Base-by-base conservation (phyloP, 768 basidiomycete species). In the Pleurotus eryngii region DNA sequence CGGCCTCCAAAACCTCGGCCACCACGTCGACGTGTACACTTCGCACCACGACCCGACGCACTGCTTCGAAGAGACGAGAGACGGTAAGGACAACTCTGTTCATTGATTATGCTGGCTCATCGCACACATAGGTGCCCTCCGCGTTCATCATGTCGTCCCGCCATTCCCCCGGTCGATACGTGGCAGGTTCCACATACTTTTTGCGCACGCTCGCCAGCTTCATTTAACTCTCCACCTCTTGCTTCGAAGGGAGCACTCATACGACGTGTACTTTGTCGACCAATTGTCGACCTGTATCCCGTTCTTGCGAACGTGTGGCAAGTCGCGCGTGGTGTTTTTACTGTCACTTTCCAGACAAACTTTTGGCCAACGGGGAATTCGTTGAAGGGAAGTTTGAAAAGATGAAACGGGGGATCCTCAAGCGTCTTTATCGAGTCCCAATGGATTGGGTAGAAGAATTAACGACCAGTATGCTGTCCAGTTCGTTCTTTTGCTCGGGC, bases 321-420 rank as follows among this genome's bases (percentile, higher is more conserved):
- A 76, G 18, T 91, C 83, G 17, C 85, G 92, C 2, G 90, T 96
- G 27, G 87, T 98, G 17, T 98, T 98, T 98, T 72, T 98, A 99
- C 69, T 96, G 94, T 63, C 97, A 98, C 69, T 98, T 99, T 63
- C 97, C 96, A 0, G 96, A 99, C 74, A 96, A 96, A 70, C 77
- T 98, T 0, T 80, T 98, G 24, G 84, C 89, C 5, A 82, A 84
- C 60, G 90, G 90, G 0, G 83, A 79, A 38, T 84, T 81, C 64
- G 78, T 85, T 0, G 84, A 88, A 53, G 86, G 82, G 12, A 70
- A 74, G 55, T 64, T 70, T 43, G 69, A 67, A n/a, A 78, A 68
- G 64, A 76, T 67, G 50, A 74, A 72, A 2, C 70, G 72, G 0
- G 68, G 81, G 17, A 37, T 87, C 2, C 63, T 96, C 63, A 93